Base-by-base conservation (phyloP, 1,139 yeast species). In the Lizanozyma gosingica region DNA sequence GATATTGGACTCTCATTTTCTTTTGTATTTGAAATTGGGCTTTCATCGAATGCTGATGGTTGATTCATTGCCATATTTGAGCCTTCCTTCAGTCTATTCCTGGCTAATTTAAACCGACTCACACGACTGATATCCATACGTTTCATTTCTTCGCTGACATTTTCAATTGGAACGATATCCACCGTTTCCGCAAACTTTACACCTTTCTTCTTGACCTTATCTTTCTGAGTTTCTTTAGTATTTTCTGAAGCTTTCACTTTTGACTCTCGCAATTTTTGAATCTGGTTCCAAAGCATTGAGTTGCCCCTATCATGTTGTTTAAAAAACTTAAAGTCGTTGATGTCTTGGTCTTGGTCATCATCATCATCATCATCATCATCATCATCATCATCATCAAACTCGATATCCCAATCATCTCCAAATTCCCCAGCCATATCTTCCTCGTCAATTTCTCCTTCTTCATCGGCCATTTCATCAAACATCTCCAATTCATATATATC, bases 141-240 rank as follows among this genome's bases (percentile, higher is more conserved):
- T 47, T 62, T 69, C 27, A 76, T 59, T 38, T 71, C 72, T 29
- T 67, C 71, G 54, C 80, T 77, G 14, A 78, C 63, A 50, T 73
- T 76, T 39, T 77, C 83, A 18, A 80, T 67, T 48, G 78, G 80
- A 42, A 74, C 75, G n/a, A 80, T 67, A 41, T 78, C 75, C 38
- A 78, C 63, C 2, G 59, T 55, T 2, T 69, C 62, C 1, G 79
- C 71, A 57, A 79, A 80, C 16, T 72, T 64, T 17, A 80, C 85
- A 6, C 67, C 56, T 48, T 77, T 76, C 46, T 63, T 63, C n/a
- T 43, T 43, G 37, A 53, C 52, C 17, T 34, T 37, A 22, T 33
- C 35, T 14, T 39, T 34, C 14, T 29, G 35, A 34, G 14, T 17
- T 2, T 35, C 33, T 17, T 14, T 50, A 51, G 11, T 49, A 8